Conservation (phyloP, 1,284 basidiomycete genomes). For the Porogramme epimiltina region DNA sequence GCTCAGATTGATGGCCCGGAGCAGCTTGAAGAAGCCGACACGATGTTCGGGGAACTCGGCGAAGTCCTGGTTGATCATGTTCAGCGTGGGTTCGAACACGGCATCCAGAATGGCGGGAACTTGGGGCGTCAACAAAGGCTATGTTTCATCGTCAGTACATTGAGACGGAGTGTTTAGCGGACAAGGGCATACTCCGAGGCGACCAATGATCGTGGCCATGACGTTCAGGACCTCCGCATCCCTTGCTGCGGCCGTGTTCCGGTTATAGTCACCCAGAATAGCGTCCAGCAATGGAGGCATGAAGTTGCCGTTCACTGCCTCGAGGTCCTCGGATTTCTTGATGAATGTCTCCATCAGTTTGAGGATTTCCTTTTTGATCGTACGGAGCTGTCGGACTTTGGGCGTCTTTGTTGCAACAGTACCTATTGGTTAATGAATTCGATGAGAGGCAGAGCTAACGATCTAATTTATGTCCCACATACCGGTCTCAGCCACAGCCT, state of each 20-base stretch:
- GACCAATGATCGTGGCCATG: constrained; percentile 94
- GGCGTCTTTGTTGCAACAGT: constrained; percentile 96
- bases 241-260: constrained; percentile 91
- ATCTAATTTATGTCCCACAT: constrained; percentile 22
- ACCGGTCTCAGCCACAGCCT: constrained; percentile 90
- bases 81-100: constrained; percentile 95
- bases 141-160: neutral
- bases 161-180: neutral
- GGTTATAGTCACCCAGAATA: constrained; percentile 95
- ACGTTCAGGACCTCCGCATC: constrained; percentile 98
- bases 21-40: constrained; percentile 95
- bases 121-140: constrained; percentile 90
- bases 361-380: constrained; percentile 98
- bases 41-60: constrained; percentile 98
- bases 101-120: constrained; percentile 96
- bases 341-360: constrained; percentile 98
- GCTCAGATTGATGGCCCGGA: constrained; percentile 90
- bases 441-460: neutral
- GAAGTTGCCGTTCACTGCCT: constrained; percentile 88
- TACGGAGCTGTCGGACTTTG: constrained; percentile 91
- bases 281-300: constrained; percentile 97
- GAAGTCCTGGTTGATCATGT: constrained; percentile 99
- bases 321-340: constrained; percentile 94
- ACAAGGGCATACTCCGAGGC: constrained; percentile 71
- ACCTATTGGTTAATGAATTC: constrained; percentile 46